Evolutionary conservation across 257 asterid genomes (phyloP).

Genomic region (Plantago elongata): DNA sequence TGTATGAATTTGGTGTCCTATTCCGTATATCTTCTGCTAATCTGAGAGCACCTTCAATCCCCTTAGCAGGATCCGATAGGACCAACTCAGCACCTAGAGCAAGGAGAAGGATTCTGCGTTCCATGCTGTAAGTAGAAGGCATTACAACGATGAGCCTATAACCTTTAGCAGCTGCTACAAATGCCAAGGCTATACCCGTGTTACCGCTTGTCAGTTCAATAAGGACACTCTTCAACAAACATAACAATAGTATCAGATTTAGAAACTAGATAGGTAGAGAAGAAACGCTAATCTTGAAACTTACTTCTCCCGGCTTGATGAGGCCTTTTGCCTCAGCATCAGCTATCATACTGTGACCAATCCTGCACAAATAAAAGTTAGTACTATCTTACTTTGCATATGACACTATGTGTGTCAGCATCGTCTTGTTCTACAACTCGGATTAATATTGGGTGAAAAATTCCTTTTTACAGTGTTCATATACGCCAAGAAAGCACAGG

Average conservation of each 20-base stretch:
- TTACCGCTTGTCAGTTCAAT: constrained; percentile 95
- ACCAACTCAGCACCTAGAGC: constrained; percentile 94
- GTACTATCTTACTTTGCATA: too few species aligned
- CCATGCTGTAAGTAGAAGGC: constrained; percentile 92
- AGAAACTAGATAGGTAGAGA: background rate
- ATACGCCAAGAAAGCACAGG: too few species aligned
- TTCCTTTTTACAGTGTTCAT: too few species aligned
- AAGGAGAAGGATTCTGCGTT: constrained; percentile 76
- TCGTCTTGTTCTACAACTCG: too few species aligned
- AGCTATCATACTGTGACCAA: constrained; percentile 85
- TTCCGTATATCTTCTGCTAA: constrained; percentile 80
- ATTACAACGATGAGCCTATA: constrained; percentile 80
- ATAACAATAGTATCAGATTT: constrained; percentile 11
- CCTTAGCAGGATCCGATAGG: constrained; percentile 87
- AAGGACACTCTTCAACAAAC: constrained; percentile 62
- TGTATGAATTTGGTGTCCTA: constrained; percentile 75
- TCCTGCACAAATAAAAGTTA: constrained; percentile 40
- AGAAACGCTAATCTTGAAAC: constrained; percentile 7
- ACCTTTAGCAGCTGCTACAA: constrained; percentile 90
- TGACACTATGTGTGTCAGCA: too few species aligned
- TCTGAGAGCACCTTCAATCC: constrained; percentile 74
- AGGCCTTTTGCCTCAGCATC: constrained; percentile 85
- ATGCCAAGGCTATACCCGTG: constrained; percentile 93
- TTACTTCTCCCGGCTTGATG: constrained; percentile 82
- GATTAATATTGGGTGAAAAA: too few species aligned